These are phyloP conservation scores for Bryum argenteum DNA, from an alignment of 225 moss, liverwort and hornwort species.

Conservation along the genomic window DNA sequence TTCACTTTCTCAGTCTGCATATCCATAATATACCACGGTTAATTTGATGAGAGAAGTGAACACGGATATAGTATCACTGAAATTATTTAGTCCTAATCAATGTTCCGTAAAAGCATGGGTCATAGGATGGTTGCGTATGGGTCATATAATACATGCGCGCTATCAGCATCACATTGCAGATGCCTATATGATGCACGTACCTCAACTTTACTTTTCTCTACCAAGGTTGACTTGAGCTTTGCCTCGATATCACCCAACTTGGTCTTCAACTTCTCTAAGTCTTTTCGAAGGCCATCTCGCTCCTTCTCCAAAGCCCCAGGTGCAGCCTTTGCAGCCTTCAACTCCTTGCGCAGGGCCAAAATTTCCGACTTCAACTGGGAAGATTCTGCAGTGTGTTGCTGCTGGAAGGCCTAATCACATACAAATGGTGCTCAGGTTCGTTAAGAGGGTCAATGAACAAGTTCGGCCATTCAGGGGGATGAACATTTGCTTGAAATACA, in stretches of 20 bases:
- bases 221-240: slow-evolving; percentile 79
- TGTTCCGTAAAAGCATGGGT: neutral
- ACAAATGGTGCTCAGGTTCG: slow-evolving; percentile 21
- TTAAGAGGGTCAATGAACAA: slow-evolving; percentile 16
- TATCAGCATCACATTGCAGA: slow-evolving; percentile 13
- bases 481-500: slow-evolving; percentile 7
- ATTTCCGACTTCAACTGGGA: slow-evolving; percentile 75
- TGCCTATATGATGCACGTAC: slow-evolving; percentile 39
- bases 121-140: slow-evolving; percentile 5
- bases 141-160: neutral
- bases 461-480: slow-evolving; percentile 5
- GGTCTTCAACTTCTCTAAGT: slow-evolving; percentile 72
- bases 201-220: slow-evolving; percentile 94
- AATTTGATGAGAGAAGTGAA: slow-evolving; percentile 17
- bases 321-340: slow-evolving; percentile 65
- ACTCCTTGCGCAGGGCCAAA: slow-evolving; percentile 74
- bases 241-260: slow-evolving; percentile 86
- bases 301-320: slow-evolving; percentile 79
- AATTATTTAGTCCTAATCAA: neutral
- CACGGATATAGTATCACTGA: neutral
- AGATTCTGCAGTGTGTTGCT: slow-evolving; percentile 61
- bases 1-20: slow-evolving; percentile 88
- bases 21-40: slow-evolving; percentile 19
- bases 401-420: slow-evolving; percentile 49
- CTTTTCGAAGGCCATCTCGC: slow-evolving; percentile 77